Percentiles rank a stretch among this genome's conserved stretches.
Evolutionary conservation across 2,329 filamentous ascomycete species (phyloP).

Genomic region (Fusarium sp.): DNA sequence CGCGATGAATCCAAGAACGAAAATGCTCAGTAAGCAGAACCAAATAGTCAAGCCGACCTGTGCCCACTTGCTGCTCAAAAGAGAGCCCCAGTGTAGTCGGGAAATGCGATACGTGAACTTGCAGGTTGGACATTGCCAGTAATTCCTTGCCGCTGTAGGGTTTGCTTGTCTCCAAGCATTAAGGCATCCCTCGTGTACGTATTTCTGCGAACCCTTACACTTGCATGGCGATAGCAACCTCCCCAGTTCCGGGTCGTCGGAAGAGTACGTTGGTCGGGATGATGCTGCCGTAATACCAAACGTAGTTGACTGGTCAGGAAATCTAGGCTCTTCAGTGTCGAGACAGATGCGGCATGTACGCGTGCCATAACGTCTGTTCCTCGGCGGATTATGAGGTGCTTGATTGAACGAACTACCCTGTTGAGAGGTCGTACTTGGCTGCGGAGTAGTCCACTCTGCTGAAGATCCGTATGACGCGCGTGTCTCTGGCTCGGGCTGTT

Average conservation of each 20-base stretch:
- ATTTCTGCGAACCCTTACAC: conserved; percentile 93
- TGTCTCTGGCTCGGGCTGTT: conserved; percentile 22
- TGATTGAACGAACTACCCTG: conserved; percentile 11
- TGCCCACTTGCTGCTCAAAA: conserved; percentile 74
- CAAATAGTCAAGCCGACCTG: conserved; percentile 78
- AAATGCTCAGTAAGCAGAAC: conserved; percentile 80
- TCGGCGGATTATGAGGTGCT: conserved; percentile 29
- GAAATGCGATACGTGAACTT: conserved; percentile 84
- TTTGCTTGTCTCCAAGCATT: conserved; percentile 84
- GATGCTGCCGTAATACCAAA: conserved; percentile 53
- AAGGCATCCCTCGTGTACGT: conserved; percentile 93
- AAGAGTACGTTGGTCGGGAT: conserved; percentile 71
- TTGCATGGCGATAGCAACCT: conserved; percentile 89
- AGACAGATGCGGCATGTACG: conserved; percentile 92
- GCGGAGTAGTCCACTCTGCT: conserved; percentile 14
- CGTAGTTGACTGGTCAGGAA: conserved; percentile 53
- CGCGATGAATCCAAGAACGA: conserved; percentile 88
- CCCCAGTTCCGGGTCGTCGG: conserved; percentile 78
- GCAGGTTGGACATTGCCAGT: conserved; percentile 90
- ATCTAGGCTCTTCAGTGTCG: conserved; percentile 71
- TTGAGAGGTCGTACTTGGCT: conserved; percentile 14
- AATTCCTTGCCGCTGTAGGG: conserved; percentile 75
- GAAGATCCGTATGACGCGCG: conserved; percentile 20
- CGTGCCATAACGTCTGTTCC: conserved; percentile 69
- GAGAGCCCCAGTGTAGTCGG: conserved; percentile 80